Base-by-base conservation (phyloP, 73 alveolate species). In the Paramecium sexaurelia region DNA sequence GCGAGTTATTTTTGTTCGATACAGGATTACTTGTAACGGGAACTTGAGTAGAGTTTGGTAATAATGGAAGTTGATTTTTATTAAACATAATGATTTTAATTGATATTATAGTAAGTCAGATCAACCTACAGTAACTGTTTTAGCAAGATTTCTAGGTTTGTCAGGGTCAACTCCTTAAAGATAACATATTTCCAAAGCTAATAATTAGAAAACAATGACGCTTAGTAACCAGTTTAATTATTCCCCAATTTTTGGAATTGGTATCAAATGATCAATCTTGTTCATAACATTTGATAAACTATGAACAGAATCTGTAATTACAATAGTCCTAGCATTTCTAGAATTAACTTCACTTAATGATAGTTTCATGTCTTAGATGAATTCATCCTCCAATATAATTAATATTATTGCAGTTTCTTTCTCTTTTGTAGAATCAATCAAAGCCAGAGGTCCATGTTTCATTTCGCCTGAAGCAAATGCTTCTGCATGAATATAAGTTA, bases 381-480 rank as follows among this genome's bases (percentile, higher is more conserved):
- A 85, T 37, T 93, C 95, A 66, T 95, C 96, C 43, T 93, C 96
- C 1, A 94, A 92, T 13, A 96, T 91, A 2, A 95, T 87, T 82
- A 95, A 87, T 11, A 96, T 91, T 69, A 93, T 87, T 7, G 98
- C 94, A 2, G 99, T 95, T 37, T 45, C 33, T 45, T 83, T 55
- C 13, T 85, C 92, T 26, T 84, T 55, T 47, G 94, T 93, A 9
- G 87, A 88, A 51, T 93, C 92, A 17, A 94, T 94, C 51, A 96
- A 87, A 17, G 98, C 96, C 27, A 97, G 84, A 26, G 98, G 96
- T 55, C 98, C 96, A 67, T 96, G 97, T 93, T 98, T 98, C 92
- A 98, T 92, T 91, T 97, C 99, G 1, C 99, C 99, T 7, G 98
- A 96, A 1, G 98, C 94, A 75, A 93, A 98, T 1, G 98, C 99